Evolutionary conservation across 1,284 basidiomycete species (phyloP), one percentile per base, ranked within the genome.

Genomic region (Phaffia rhodozyma): DNA sequence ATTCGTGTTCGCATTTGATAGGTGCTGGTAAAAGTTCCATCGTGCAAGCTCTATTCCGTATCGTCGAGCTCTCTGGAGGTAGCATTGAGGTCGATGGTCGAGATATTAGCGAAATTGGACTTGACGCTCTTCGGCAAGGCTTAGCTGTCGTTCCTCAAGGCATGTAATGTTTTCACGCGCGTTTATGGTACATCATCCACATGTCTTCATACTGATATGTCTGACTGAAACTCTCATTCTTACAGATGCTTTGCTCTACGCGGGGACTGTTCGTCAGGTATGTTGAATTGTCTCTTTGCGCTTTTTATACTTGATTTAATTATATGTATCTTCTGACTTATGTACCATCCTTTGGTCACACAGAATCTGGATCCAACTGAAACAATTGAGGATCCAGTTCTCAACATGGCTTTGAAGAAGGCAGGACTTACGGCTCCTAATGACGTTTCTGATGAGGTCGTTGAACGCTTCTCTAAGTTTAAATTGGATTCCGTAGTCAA

Each of bases 41-140:
- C 18, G 75, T 89, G 51, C 85, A 75, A 54, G 76, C 75, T 0
- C 77, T 91, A 7, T 84, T 91, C 74, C 83, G 86, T 30, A 82
- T 84, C 61, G 83, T 86, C 43, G 85, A 88, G 72, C 73, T 86
- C 18, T 74, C 78, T 50, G 74, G 75, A 0, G 87, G 88, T 0
- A 72, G 69, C 21, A 84, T 92, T 65, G 74, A 77, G 48, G 84
- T 92, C 60, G 88, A 91, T 71, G 85, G 73, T 3, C 43, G 72
- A 38, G 72, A 79, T 71, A 82, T 84, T 61, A 70, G 75, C 23
- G 71, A 78, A 23, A 75, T 89, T 16, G 83, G 83, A 0, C 74
- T 87, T 18, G 78, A 82, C 59, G 77, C 76, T 27, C 76, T 89
- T 3, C 79, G 86, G 7, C 75, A 76, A 27, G 76, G 80, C 1